These are phyloP conservation scores for Dendrostoma leiphaemia DNA, from an alignment of 2,329 filamentous ascomycete species.

Conservation along the genomic window DNA sequence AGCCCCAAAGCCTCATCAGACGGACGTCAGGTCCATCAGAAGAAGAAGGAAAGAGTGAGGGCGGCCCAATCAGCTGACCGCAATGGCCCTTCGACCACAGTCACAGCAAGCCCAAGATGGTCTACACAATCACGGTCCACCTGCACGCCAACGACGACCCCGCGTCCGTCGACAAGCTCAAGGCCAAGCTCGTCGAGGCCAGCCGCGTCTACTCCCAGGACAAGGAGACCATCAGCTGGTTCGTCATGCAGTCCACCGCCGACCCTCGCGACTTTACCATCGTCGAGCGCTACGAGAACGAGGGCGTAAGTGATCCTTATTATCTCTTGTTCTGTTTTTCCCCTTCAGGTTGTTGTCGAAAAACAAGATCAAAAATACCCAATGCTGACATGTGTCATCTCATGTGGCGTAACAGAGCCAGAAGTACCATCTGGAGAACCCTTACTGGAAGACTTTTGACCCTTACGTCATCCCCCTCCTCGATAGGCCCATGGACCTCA, in stretches of 20 bases:
- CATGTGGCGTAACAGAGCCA: slow-evolving; percentile 41
- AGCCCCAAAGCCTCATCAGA: no score
- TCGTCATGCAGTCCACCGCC: slow-evolving; percentile 73
- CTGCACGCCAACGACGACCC: slow-evolving; percentile 67
- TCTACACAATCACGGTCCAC: slow-evolving; percentile 68
- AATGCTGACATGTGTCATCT: neutral
- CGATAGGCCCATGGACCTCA: slow-evolving; percentile 67
- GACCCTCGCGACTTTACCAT: slow-evolving; percentile 71
- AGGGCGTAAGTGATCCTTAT: slow-evolving; percentile 47
- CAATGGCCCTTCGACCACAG: no score
- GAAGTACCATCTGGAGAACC: slow-evolving; percentile 65
- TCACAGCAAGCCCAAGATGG: slow-evolving; percentile 45
- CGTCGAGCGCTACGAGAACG: slow-evolving; percentile 70
- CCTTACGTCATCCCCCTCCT: slow-evolving; percentile 69
- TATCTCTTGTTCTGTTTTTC: neutral
- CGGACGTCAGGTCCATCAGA: neutral
- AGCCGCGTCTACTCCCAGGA: slow-evolving; percentile 70
- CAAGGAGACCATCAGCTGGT: slow-evolving; percentile 69
- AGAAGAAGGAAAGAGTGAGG: no score
- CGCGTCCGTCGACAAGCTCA: slow-evolving; percentile 63
- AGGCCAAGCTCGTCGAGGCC: slow-evolving; percentile 73
- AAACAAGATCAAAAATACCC: no score
- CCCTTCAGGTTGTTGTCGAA: neutral
- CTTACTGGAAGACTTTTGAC: slow-evolving; percentile 75
- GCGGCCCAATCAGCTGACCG: no score